These are phyloP conservation scores for Chlorella variabilis DNA, from an alignment of 163 green algal genomes.

Conservation along the genomic window DNA sequence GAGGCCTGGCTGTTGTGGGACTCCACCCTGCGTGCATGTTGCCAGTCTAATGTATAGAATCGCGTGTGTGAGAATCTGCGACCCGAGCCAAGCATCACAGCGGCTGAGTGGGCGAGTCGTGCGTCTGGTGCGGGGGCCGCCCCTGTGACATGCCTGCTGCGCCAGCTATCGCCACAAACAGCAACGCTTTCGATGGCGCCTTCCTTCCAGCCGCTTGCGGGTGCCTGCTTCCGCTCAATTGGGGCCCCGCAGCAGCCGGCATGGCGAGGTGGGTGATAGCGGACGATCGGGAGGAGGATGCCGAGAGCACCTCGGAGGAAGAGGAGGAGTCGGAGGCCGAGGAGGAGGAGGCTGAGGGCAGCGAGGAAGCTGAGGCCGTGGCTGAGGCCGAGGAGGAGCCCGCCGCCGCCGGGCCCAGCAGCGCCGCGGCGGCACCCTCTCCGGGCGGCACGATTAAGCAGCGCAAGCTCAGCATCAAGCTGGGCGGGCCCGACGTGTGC, in stretches of 20 bases:
- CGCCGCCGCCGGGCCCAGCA: background rate
- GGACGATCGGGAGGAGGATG: conserved; percentile 23
- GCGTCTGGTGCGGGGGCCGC: no score
- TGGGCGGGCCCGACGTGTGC: conserved; percentile 30
- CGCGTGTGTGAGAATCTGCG: no score
- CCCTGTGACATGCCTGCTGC: background rate
- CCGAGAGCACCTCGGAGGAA: conserved; percentile 9
- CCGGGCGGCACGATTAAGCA: background rate
- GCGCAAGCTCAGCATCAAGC: conserved; percentile 43
- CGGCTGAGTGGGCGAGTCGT: no score
- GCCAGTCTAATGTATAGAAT: no score
- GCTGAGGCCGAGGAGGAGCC: background rate
- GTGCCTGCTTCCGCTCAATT: background rate
- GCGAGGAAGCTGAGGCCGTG: background rate
- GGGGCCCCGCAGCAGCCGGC: background rate
- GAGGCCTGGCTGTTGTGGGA: no score
- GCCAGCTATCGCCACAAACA: background rate
- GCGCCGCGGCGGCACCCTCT: background rate
- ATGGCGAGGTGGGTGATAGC: conserved; percentile 14
- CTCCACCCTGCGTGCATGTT: no score
- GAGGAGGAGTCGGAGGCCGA: background rate
- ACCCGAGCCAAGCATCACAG: no score
- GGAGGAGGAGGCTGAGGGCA: background rate
- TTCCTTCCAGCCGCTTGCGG: background rate
- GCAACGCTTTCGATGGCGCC: background rate